Evolutionary conservation across 2,329 filamentous ascomycete genomes (phyloP).

Genomic region (Colletotrichum caudatum): DNA sequence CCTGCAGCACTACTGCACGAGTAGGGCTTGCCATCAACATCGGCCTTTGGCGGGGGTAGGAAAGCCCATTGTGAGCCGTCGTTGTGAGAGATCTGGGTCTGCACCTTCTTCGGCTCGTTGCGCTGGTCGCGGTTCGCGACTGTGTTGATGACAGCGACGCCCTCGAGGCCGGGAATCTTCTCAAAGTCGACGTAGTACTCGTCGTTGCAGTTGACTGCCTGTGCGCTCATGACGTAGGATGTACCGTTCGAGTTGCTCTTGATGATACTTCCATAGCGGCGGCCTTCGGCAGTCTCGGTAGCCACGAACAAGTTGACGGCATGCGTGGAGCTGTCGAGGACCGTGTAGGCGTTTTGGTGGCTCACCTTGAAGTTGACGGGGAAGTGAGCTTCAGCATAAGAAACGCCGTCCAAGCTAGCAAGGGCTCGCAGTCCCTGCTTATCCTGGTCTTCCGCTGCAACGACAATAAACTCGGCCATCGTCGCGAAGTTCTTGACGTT

Average conservation of each 20-base stretch:
- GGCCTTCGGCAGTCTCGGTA: slow-evolving; percentile 73
- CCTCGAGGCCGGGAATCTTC: slow-evolving; percentile 92
- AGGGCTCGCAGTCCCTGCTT: slow-evolving; percentile 79
- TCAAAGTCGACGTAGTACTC: slow-evolving; percentile 92
- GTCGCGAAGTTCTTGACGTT: slow-evolving; percentile 89
- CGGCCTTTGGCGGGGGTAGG: slow-evolving; percentile 77
- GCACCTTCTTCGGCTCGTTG: slow-evolving; percentile 80
- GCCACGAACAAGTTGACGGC: slow-evolving; percentile 95
- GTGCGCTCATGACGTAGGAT: slow-evolving; percentile 87
- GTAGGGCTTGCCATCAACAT: slow-evolving; percentile 78
- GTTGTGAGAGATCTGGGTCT: slow-evolving; percentile 95
- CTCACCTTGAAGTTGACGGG: slow-evolving; percentile 85
- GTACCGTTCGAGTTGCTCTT: slow-evolving; percentile 99
- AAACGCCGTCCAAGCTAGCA: slow-evolving; percentile 85
- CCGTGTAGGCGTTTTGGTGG: slow-evolving; percentile 87
- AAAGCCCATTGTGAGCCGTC: slow-evolving; percentile 90
- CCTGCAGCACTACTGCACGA: slow-evolving; percentile 72
- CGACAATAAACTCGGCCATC: slow-evolving; percentile 96
- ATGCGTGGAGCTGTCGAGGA: slow-evolving; percentile 94
- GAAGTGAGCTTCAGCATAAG: slow-evolving; percentile 86
- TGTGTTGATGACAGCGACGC: slow-evolving; percentile 87
- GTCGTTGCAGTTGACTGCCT: slow-evolving; percentile 83
- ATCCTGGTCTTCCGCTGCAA: slow-evolving; percentile 79
- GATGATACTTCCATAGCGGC: slow-evolving; percentile 86
- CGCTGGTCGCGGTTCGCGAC: slow-evolving; percentile 79